Evolutionary conservation across 768 basidiomycete species (phyloP).

Genomic region (Leccinum sublutescens): DNA sequence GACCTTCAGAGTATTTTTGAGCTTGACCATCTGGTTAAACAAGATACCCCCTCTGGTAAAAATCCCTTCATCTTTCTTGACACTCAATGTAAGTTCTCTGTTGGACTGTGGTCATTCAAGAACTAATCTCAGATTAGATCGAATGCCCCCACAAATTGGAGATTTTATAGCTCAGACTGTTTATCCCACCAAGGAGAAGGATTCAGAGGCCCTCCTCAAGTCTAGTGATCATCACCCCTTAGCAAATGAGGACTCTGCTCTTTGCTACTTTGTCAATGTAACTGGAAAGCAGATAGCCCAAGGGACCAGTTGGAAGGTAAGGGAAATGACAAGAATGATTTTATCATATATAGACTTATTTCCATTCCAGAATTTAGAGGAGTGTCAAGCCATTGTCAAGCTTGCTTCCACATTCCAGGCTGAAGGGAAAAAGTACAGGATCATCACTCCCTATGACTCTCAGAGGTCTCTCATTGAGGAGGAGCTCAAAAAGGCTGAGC

Average conservation of each 20-base stretch:
- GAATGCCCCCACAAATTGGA: conserved; percentile 83
- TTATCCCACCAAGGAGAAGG: conserved; percentile 49
- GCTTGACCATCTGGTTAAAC: conserved; percentile 50
- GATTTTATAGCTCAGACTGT: conserved; percentile 65
- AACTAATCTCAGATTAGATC: conserved; percentile 45
- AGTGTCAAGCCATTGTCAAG: conserved; percentile 53
- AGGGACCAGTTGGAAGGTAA: conserved; percentile 41
- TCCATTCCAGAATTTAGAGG: conserved; percentile 53
- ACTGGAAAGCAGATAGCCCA: conserved; percentile 35
- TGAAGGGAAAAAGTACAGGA: conserved; percentile 48
- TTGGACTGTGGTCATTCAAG: neutral
- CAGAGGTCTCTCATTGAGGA: conserved; percentile 63
- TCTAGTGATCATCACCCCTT: conserved; percentile 54
- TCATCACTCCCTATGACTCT: conserved; percentile 82
- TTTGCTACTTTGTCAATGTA: conserved; percentile 70
- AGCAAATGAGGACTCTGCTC: conserved; percentile 33
- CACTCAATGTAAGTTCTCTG: conserved; percentile 62
- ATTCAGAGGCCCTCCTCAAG: conserved; percentile 36
- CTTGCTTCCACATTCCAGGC: conserved; percentile 58
- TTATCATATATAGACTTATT: neutral
- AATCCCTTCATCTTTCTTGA: conserved; percentile 54
- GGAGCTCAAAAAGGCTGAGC: conserved; percentile 44
- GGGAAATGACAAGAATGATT: conserved; percentile 5
- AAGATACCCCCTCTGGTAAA: conserved; percentile 20
- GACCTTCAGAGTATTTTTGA: conserved; percentile 79